Evolutionary conservation across 192 early-diverging fungal genomes (phyloP), one percentile per base, ranked within the genome.

Genomic region (Helicostylum pulchrum): DNA sequence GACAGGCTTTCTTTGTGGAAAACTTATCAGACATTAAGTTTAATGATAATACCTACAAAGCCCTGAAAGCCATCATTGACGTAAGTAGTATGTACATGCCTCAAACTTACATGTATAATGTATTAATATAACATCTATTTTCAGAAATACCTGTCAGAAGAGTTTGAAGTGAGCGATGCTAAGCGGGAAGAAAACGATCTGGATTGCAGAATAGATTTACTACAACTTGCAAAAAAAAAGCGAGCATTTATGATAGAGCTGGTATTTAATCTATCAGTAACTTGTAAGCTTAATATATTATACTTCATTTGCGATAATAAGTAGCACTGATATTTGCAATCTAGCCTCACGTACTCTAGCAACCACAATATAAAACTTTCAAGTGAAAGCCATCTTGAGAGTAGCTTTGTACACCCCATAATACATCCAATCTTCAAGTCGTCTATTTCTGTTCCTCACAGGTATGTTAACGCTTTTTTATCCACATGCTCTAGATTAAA

Each of bases 241-340:
- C 52, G 52, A 32, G 12, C 14, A 32, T 53, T 53, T 53, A 53
- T 53, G 52, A 53, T 53, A 53, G 52, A 53, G 52, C 52, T 53
- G 52, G 52, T 53, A 31, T 53, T 53, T 20, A 53, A 3, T 20
- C 52, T 14, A 34, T 53, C 31, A 53, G 31, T 53, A 53, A 53
- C 52, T 53, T 53, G 31, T 53, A 53, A 53, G 52, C 31, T 53
- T 53, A 53, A 53, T 53, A 53, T 53, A 26, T 53, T 53, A 53
- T 53, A 34, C 52, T 53, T 9, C 0, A 53, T 53, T 53, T 53
- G 51, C 26, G 23, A 53, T 53, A 53, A 53, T 32, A 53, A 30
- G 9, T 53, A 53, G 14, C 51, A 26, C 51, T 53, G 51, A 11
- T 53, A 53, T 11, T 53, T 53, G 51, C 9, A 26, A 53, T 53